Evolutionary conservation across 2,329 filamentous ascomycete genomes (phyloP).

Genomic region (Tolypocladium sp.): DNA sequence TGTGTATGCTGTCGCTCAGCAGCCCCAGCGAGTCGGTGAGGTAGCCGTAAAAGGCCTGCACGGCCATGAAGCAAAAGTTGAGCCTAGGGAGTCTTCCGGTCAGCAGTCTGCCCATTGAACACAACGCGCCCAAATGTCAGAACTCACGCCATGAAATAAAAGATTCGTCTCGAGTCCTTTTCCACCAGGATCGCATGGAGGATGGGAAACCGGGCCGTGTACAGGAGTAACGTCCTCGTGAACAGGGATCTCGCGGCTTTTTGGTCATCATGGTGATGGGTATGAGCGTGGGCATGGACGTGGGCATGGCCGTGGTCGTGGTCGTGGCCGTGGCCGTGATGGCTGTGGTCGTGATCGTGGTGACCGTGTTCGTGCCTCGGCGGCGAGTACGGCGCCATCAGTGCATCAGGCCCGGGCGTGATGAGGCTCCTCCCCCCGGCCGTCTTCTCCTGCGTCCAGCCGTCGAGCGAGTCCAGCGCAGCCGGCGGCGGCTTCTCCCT

Average conservation of each 20-base stretch:
- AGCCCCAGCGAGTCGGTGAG: constrained; percentile 87
- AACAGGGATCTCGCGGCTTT: constrained; percentile 52
- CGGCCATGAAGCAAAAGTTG: constrained; percentile 89
- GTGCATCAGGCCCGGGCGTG: constrained; percentile 19
- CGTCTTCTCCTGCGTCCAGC: constrained; percentile 31
- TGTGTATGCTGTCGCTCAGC: constrained; percentile 96
- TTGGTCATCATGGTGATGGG: constrained; percentile 24
- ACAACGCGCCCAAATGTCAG: background rate
- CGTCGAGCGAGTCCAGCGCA: constrained; percentile 23
- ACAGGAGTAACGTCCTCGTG: constrained; percentile 63
- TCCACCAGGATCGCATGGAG: constrained; percentile 80
- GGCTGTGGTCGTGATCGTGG: constrained; percentile 15
- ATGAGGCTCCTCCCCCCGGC: constrained; percentile 30
- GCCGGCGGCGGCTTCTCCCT: constrained; percentile 22
- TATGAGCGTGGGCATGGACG: constrained; percentile 12
- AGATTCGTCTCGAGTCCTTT: constrained; percentile 87
- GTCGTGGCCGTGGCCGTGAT: constrained; percentile 7
- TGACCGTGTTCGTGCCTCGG: constrained; percentile 9
- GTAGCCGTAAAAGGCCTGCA: constrained; percentile 92
- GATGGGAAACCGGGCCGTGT: constrained; percentile 64
- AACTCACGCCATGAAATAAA: constrained; percentile 87
- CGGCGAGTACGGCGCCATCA: constrained; percentile 15
- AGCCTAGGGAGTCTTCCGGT: constrained; percentile 43
- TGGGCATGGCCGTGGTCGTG: constrained; percentile 16
- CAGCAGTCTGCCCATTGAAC: background rate